Evolutionary conservation across 2,329 filamentous ascomycete genomes (phyloP).

Genomic region (Exserohilum rostratum): DNA sequence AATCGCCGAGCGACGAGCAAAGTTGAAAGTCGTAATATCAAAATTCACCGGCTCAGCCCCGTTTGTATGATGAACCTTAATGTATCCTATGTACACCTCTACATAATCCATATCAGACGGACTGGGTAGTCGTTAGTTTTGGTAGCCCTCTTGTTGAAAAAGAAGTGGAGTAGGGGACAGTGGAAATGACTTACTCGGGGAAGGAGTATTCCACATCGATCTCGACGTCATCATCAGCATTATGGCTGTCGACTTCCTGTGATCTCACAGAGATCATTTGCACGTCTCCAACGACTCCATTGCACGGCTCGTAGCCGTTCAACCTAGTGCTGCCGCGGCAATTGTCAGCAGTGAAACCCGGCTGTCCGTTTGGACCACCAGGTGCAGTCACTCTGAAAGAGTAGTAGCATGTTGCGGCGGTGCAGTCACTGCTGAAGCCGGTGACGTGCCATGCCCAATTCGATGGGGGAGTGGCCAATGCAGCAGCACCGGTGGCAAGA

Average conservation of each 20-base stretch:
- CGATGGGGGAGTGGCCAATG: constrained; percentile 3
- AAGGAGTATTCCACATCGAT: constrained; percentile 21
- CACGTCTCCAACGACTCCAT: constrained; percentile 14
- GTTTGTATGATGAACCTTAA: too few species aligned
- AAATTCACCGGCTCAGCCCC: too few species aligned
- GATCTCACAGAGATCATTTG: constrained; percentile 18
- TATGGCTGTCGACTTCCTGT: constrained; percentile 25
- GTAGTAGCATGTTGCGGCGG: constrained; percentile 29
- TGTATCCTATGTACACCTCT: too few species aligned
- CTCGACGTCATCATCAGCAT: constrained; percentile 14
- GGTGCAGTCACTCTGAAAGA: constrained; percentile 22
- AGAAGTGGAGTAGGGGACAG: too few species aligned
- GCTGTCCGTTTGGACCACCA: constrained; percentile 16
- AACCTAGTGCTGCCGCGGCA: constrained; percentile 22
- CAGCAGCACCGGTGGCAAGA: constrained; percentile 14
- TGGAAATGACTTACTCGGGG: too few species aligned
- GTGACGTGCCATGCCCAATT: constrained; percentile 25
- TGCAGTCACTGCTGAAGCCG: constrained; percentile 26
- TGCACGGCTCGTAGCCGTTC: constrained; percentile 22
- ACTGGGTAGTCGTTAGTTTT: too few species aligned
- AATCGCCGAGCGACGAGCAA: too few species aligned
- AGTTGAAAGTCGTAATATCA: too few species aligned
- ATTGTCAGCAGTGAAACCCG: constrained; percentile 21
- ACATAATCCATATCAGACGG: too few species aligned
- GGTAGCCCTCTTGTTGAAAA: too few species aligned